phyloP scores from a whole-genome alignment of 371 early-diverging fungal species.

The Caulochytrium protostelioides region DNA sequence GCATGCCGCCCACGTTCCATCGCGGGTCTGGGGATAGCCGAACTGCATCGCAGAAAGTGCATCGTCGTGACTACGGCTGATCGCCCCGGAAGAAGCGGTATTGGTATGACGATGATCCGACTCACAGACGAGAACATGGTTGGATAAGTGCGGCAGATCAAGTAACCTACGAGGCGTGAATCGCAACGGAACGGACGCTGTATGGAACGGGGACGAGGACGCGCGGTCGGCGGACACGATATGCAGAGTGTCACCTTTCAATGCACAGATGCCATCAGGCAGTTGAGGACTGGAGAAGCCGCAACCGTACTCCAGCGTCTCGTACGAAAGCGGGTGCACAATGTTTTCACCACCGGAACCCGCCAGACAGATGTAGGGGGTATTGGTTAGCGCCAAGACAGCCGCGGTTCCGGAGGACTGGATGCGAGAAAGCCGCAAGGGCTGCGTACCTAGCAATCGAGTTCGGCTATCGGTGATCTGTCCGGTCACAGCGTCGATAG shows the following conservation, averaged over 20 bases:
- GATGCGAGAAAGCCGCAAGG: conserved; percentile 54
- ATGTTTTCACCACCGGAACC: conserved; percentile 1
- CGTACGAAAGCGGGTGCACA: conserved; percentile 40
- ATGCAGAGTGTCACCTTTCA: conserved; percentile 55
- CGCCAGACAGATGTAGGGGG: conserved; percentile 29
- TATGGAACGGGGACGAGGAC: conserved; percentile 39
- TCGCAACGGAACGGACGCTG: conserved; percentile 54
- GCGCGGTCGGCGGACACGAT: background rate
- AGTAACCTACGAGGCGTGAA: conserved; percentile 76
- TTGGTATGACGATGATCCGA: too few relatives aligned
- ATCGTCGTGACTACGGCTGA: too few relatives aligned
- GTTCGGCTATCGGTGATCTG: conserved; percentile 63
- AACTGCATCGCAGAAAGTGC: conserved; percentile 44
- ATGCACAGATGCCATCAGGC: conserved; percentile 69
- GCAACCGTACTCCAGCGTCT: conserved; percentile 57
- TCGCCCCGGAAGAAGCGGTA: too few relatives aligned
- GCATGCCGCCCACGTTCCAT: conserved; percentile 73
- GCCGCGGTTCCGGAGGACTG: conserved; percentile 25
- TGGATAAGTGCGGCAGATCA: conserved; percentile 41
- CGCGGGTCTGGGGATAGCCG: conserved; percentile 41
- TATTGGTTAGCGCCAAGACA: conserved; percentile 58
- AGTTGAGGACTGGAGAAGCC: conserved; percentile 68
- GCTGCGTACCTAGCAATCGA: conserved; percentile 65
- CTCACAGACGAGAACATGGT: conserved; percentile 65
- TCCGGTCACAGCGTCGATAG: conserved; percentile 62